phyloP scores from a whole-genome alignment of 768 basidiomycete species.

The Calocybe cyanea region DNA sequence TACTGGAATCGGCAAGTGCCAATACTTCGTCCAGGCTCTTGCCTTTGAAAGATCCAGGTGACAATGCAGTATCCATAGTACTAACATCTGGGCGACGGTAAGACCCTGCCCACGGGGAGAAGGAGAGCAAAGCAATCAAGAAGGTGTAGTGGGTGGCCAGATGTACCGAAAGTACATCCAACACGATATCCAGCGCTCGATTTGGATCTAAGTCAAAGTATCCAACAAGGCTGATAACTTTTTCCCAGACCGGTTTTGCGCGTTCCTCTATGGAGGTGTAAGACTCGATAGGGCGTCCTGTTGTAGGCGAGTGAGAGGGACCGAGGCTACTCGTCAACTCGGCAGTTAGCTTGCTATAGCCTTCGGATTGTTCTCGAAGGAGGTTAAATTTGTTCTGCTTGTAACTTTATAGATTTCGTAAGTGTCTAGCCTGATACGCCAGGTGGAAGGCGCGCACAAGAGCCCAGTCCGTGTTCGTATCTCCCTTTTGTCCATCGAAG shows the following conservation, averaged over 20 bases:
- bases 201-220: constrained; percentile 98
- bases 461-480: constrained; percentile 75
- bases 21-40: constrained; percentile 70
- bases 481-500: constrained; percentile 70
- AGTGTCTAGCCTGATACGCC: constrained; percentile 2
- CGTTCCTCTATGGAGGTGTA: constrained; percentile 56
- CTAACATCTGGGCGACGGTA: constrained; percentile 30
- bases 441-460: constrained; percentile 52
- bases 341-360: constrained; percentile 88
- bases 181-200: constrained; percentile 86
- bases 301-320: constrained; percentile 63
- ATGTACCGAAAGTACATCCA: constrained; percentile 86
- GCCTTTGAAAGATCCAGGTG: constrained; percentile 42
- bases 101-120: constrained; percentile 83
- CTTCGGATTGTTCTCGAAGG: constrained; percentile 94
- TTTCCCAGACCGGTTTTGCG: constrained; percentile 72
- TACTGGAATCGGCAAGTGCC: constrained; percentile 42
- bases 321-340: constrained; percentile 80
- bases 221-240: constrained; percentile 84
- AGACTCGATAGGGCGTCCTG: constrained; percentile 63
- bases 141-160: constrained; percentile 81
- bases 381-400: constrained; percentile 99
- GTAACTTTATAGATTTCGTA: constrained; percentile 52
- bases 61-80: constrained; percentile 35
- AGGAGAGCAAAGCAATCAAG: constrained; percentile 81